phyloP scores from a whole-genome alignment of 73 alveolate genomes.

The Paraurostyla sp. region DNA sequence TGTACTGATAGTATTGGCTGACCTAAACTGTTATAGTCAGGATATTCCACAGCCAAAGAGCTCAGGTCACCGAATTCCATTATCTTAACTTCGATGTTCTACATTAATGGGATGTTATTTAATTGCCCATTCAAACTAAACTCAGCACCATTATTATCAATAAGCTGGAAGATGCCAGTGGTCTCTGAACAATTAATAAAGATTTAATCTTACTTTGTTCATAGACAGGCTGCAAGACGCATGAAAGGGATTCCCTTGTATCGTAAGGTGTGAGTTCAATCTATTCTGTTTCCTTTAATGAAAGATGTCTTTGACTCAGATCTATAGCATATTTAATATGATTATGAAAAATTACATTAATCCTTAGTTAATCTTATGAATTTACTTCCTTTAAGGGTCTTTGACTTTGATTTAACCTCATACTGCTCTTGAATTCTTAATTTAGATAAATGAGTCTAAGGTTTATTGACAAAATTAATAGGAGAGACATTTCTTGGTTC shows the following conservation, averaged over 20 bases:
- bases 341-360: constrained; percentile 6
- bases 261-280: neutral
- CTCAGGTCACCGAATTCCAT: constrained; percentile 57
- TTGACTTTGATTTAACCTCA: neutral
- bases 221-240: neutral
- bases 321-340: neutral
- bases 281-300: neutral
- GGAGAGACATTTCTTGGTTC: constrained; percentile 1
- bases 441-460: constrained; percentile 25
- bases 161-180: neutral
- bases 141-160: neutral
- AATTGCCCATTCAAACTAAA: constrained; percentile 5
- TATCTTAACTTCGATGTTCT: neutral
- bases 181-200: neutral
- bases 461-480: neutral
- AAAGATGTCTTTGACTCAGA: neutral
- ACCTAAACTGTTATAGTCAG: constrained; percentile 48
- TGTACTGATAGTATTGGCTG: neutral
- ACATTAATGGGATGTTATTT: neutral
- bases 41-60: constrained; percentile 51
- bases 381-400: neutral
- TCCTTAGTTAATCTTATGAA: neutral
- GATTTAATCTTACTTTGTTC: neutral
- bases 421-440: constrained; percentile 18
- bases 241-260: neutral